Evolutionary conservation across 495 filamentous ascomycete species (phyloP).

Genomic region (Bacidia rubella): DNA sequence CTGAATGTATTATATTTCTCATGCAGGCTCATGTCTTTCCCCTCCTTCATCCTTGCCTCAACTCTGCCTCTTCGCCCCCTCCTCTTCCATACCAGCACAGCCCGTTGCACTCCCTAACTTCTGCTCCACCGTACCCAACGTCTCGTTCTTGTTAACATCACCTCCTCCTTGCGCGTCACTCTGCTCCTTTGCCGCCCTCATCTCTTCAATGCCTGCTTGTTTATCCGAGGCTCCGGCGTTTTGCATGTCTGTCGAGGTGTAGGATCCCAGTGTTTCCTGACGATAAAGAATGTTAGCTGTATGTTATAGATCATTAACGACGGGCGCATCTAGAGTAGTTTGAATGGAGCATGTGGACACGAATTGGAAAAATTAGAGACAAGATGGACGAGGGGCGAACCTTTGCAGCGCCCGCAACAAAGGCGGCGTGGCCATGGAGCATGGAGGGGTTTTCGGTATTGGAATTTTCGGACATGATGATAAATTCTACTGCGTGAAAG

Average conservation of each 20-base stretch:
- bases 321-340: not conserved
- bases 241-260: constrained; percentile 16
- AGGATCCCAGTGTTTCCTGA: constrained; percentile 17
- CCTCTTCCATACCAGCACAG: constrained; percentile 19
- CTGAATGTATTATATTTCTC: not conserved
- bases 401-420: constrained; percentile 17
- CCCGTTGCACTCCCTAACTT: constrained; percentile 14
- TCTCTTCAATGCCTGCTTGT: constrained; percentile 16
- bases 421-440: constrained; percentile 17
- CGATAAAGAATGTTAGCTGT: not conserved
- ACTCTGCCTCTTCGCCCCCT: constrained; percentile 13
- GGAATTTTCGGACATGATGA: constrained; percentile 7
- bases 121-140: constrained; percentile 15
- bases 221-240: constrained; percentile 13
- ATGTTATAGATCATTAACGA: too few relatives aligned
- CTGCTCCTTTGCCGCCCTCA: constrained; percentile 14
- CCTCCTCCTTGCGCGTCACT: constrained; percentile 11
- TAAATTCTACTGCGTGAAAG: too few relatives aligned
- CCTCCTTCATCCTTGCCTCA: too few relatives aligned
- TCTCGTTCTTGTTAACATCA: constrained; percentile 13
- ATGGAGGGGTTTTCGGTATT: constrained; percentile 11
- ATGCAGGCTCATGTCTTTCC: too few relatives aligned
- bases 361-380: not conserved
- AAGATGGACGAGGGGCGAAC: not conserved
- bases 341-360: not conserved